Evolutionary conservation across 1,139 yeast species (phyloP).

Genomic region (Geotrichum restrictum): DNA sequence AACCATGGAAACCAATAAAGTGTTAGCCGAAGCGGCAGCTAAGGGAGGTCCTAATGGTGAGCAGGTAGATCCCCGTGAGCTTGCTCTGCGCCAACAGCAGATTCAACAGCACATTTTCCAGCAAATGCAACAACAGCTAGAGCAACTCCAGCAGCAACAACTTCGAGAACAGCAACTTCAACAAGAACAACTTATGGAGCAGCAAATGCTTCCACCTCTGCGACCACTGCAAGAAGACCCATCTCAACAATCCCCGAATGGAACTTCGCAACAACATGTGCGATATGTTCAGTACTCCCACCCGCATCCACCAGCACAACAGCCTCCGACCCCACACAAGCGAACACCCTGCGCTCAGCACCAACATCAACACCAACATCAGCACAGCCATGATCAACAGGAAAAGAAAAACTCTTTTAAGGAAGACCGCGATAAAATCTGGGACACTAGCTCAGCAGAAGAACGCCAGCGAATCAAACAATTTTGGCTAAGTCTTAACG

Average conservation of each 20-base stretch:
- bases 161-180: constrained; percentile 8
- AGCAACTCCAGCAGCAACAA: constrained; percentile 14
- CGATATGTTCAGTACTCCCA: constrained; percentile 15
- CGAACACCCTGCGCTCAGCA: constrained; percentile 2
- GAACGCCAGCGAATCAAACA: constrained; percentile 55
- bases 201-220: constrained; percentile 20
- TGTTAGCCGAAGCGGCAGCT: constrained; percentile 15
- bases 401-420: constrained; percentile 19
- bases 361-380: constrained; percentile 13
- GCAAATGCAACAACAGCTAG: constrained; percentile 18
- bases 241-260: background rate
- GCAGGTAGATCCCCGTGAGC: constrained; percentile 16
- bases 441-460: constrained; percentile 59
- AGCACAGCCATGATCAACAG: constrained; percentile 15
- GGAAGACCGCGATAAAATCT: constrained; percentile 42
- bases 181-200: constrained; percentile 18
- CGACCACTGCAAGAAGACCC: constrained; percentile 10
- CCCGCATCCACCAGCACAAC: constrained; percentile 11
- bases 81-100: constrained; percentile 17
- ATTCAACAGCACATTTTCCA: constrained; percentile 20
- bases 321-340: constrained; percentile 8
- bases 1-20: constrained; percentile 15
- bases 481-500: constrained; percentile 69
- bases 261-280: constrained; percentile 11
- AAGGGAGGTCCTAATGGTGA: constrained; percentile 15